Conservation (phyloP, 1,284 basidiomycete genomes). For the Apiotrichum montevideense region DNA sequence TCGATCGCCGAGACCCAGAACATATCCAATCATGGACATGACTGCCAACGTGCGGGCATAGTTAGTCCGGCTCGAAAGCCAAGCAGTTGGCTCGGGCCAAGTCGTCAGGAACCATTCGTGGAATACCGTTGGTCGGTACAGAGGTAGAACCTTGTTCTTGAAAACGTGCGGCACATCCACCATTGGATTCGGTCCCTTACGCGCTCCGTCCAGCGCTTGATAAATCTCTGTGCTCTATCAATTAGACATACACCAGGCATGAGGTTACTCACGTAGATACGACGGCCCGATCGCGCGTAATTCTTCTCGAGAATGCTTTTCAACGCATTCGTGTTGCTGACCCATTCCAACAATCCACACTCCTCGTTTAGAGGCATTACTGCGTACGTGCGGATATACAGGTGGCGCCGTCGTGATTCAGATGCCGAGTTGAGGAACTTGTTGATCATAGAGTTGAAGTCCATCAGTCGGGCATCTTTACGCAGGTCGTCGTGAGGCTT, state of each 20-base stretch:
- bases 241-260: constrained; percentile 2
- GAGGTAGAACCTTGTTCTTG: constrained; percentile 55
- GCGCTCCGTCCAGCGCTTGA: constrained; percentile 48
- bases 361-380: constrained; percentile 96
- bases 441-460: constrained; percentile 97
- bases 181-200: neutral
- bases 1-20: constrained; percentile 93
- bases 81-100: constrained; percentile 93
- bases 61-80: constrained; percentile 79
- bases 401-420: constrained; percentile 79
- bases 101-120: constrained; percentile 97
- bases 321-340: constrained; percentile 83
- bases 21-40: constrained; percentile 98
- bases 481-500: constrained; percentile 97
- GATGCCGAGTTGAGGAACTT: constrained; percentile 91
- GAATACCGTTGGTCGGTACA: constrained; percentile 73
- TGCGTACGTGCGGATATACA: constrained; percentile 90
- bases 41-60: constrained; percentile 91
- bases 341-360: constrained; percentile 98
- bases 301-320: constrained; percentile 68
- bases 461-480: constrained; percentile 97
- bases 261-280: constrained; percentile 56
- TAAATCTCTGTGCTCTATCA: constrained; percentile 53
- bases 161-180: constrained; percentile 50
- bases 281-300: constrained; percentile 63